Evolutionary conservation across 2,329 filamentous ascomycete species (phyloP).

Genomic region (Scytalidium sp.): DNA sequence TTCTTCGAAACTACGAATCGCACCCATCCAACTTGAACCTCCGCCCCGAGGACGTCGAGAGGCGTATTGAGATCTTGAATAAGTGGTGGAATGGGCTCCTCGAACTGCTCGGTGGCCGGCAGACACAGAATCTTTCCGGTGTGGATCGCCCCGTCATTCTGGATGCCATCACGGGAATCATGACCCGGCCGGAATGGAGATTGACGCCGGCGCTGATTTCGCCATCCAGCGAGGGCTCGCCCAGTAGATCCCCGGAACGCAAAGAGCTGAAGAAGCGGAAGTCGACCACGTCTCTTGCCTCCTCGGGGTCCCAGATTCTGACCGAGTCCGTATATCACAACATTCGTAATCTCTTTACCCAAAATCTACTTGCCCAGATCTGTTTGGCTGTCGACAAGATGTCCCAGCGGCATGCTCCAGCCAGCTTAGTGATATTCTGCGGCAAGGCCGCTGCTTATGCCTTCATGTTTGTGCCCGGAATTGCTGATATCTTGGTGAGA

Average conservation of each 20-base stretch:
- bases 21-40: constrained; percentile 58
- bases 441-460: constrained; percentile 72
- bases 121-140: constrained; percentile 67
- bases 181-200: constrained; percentile 70
- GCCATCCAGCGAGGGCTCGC: constrained; percentile 41
- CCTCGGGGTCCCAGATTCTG: constrained; percentile 62
- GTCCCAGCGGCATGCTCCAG: constrained; percentile 57
- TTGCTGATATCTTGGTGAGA: constrained; percentile 65
- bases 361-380: constrained; percentile 69
- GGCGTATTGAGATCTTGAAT: constrained; percentile 64
- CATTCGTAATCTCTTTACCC: constrained; percentile 66
- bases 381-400: constrained; percentile 71
- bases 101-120: constrained; percentile 65
- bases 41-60: constrained; percentile 66
- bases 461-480: constrained; percentile 70
- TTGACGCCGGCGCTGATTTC: constrained; percentile 55
- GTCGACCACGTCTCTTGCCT: constrained; percentile 53
- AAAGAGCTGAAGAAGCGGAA: constrained; percentile 15
- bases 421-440: constrained; percentile 63
- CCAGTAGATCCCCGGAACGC: constrained; percentile 26
- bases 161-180: constrained; percentile 67
- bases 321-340: constrained; percentile 71
- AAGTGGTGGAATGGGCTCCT: constrained; percentile 73
- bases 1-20: constrained; percentile 56
- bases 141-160: constrained; percentile 67